These are phyloP conservation scores for Colletotrichum salicis DNA, from an alignment of 2,329 filamentous ascomycete species.

Conservation along the genomic window DNA sequence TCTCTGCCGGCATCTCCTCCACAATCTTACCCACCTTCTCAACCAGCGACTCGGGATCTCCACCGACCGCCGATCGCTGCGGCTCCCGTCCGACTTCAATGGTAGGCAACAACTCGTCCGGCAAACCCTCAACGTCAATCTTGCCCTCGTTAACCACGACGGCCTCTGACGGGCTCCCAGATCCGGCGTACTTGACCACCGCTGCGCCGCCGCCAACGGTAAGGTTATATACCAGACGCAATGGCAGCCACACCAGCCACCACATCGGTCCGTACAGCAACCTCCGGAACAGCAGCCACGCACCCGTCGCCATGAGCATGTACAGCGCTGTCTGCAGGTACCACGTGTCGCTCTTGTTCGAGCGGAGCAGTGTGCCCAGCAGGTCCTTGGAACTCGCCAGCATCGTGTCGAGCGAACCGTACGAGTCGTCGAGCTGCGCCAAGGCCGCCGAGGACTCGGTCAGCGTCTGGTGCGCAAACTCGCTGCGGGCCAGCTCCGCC, in stretches of 20 bases:
- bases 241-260: conserved; percentile 87
- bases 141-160: conserved; percentile 42
- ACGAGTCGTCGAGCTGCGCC: conserved; percentile 82
- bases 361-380: conserved; percentile 81
- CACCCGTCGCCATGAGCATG: conserved; percentile 78
- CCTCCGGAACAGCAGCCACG: conserved; percentile 87
- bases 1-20: conserved; percentile 40
- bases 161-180: conserved; percentile 36
- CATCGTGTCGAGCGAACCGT: conserved; percentile 81
- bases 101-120: conserved; percentile 59
- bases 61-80: conserved; percentile 38
- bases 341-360: conserved; percentile 97
- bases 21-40: conserved; percentile 67
- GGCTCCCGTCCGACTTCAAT: conserved; percentile 54
- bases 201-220: conserved; percentile 65
- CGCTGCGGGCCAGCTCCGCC: conserved; percentile 83
- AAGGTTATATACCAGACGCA: conserved; percentile 73
- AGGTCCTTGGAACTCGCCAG: conserved; percentile 79
- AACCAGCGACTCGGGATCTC: conserved; percentile 53
- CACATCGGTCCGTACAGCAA: conserved; percentile 89
- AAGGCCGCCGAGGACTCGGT: conserved; percentile 85
- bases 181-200: conserved; percentile 51
- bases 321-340: conserved; percentile 93
- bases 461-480: conserved; percentile 90
- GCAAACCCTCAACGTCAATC: conserved; percentile 48